These are phyloP conservation scores for Nothophytophthora sp. DNA, from an alignment of 352 stramenopile genomes.

Conservation along the genomic window DNA sequence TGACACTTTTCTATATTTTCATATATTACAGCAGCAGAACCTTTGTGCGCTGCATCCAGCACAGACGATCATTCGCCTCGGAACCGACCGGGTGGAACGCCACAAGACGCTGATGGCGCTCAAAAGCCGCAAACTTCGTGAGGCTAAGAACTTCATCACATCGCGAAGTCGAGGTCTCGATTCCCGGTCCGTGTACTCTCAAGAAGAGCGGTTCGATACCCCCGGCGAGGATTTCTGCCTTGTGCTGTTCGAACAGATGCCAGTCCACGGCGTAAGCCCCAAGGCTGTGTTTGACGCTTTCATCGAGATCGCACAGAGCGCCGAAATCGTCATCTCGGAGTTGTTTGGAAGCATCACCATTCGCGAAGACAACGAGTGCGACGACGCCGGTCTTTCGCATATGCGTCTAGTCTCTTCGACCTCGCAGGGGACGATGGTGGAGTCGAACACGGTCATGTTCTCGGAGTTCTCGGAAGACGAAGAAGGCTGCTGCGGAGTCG, in stretches of 20 bases:
- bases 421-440: slow-evolving; percentile 14
- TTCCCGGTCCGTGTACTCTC: slow-evolving; percentile 11
- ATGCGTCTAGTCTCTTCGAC: slow-evolving; percentile 40
- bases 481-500: slow-evolving; percentile 8
- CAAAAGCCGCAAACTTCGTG: slow-evolving; percentile 20
- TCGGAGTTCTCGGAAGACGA: slow-evolving; percentile 15
- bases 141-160: slow-evolving; percentile 22
- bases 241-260: slow-evolving; percentile 34
- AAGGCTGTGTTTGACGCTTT: slow-evolving; percentile 39
- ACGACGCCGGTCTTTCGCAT: slow-evolving; percentile 36
- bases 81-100: slow-evolving; percentile 16
- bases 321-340: slow-evolving; percentile 62
- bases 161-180: slow-evolving; percentile 22
- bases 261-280: slow-evolving; percentile 25
- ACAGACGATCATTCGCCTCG: slow-evolving; percentile 19
- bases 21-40: slow-evolving; percentile 22
- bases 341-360: slow-evolving; percentile 46
- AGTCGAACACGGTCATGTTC: slow-evolving; percentile 26
- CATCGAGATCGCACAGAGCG: slow-evolving; percentile 40
- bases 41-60: slow-evolving; percentile 5
- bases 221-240: slow-evolving; percentile 29
- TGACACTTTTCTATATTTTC: neutral
- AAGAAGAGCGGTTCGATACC: slow-evolving; percentile 37
- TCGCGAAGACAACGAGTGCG: slow-evolving; percentile 46
- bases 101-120: slow-evolving; percentile 21